Evolutionary conservation across 2,329 filamentous ascomycete genomes (phyloP).

Genomic region (Nannizziopsis barbatae): DNA sequence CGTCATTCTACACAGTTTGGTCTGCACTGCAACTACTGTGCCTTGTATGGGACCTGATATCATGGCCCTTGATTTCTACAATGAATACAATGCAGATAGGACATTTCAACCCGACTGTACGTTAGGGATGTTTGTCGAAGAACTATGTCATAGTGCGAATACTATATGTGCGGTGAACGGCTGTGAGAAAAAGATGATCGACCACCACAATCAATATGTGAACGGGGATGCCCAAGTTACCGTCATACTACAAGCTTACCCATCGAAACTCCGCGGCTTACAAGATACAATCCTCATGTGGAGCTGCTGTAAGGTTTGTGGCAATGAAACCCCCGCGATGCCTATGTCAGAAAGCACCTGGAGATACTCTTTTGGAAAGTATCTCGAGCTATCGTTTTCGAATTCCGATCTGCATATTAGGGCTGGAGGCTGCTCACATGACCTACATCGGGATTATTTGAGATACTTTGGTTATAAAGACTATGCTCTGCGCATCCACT

Average conservation of each 20-base stretch:
- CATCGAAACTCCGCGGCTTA: slow-evolving; percentile 53
- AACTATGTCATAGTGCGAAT: slow-evolving; percentile 65
- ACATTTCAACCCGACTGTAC: slow-evolving; percentile 77
- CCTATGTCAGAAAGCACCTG: slow-evolving; percentile 90
- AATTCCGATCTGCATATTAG: slow-evolving; percentile 65
- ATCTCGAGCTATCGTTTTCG: slow-evolving; percentile 96
- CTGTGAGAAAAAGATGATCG: slow-evolving; percentile 77
- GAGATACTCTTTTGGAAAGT: slow-evolving; percentile 98
- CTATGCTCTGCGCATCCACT: slow-evolving; percentile 76
- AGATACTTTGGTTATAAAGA: slow-evolving; percentile 86
- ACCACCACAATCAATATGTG: slow-evolving; percentile 93
- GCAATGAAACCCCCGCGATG: slow-evolving; percentile 76
- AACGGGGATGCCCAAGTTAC: slow-evolving; percentile 91
- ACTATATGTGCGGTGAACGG: slow-evolving; percentile 70
- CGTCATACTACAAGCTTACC: slow-evolving; percentile 70
- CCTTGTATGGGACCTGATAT: slow-evolving; percentile 85
- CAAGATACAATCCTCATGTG: slow-evolving; percentile 85
- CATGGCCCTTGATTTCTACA: slow-evolving; percentile 86
- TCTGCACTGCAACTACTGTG: slow-evolving; percentile 86
- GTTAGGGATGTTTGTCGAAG: slow-evolving; percentile 87
- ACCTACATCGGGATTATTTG: slow-evolving; percentile 83
- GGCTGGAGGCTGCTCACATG: slow-evolving; percentile 73
- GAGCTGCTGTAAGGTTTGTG: slow-evolving; percentile 89
- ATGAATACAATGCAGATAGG: slow-evolving; percentile 63
- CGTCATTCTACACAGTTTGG: slow-evolving; percentile 82